Evolutionary conservation across 352 stramenopile genomes (phyloP).

Genomic region (Globisporangium camurandrum): DNA sequence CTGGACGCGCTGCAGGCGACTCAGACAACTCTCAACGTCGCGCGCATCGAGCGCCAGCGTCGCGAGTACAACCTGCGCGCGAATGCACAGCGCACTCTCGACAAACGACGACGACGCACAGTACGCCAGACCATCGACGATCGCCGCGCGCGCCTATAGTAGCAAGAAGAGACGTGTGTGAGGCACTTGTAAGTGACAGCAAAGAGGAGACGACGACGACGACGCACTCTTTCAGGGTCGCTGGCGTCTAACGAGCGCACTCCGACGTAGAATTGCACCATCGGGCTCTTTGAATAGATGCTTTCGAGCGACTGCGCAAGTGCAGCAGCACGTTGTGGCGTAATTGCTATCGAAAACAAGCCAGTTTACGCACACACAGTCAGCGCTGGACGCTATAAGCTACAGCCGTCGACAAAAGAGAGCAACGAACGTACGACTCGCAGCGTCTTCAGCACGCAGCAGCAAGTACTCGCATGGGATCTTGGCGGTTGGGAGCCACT

Average conservation of each 20-base stretch:
- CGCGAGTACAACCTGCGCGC: conserved; percentile 46
- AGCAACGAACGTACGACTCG: conserved; percentile 44
- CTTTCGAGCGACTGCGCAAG: conserved; percentile 21
- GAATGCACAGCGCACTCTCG: conserved; percentile 50
- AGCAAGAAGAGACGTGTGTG: no score
- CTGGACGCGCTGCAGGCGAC: conserved; percentile 34
- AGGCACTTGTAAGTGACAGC: background rate
- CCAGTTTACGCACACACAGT: conserved; percentile 1
- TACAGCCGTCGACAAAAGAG: background rate
- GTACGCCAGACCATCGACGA: conserved; percentile 52
- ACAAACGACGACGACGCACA: conserved; percentile 61
- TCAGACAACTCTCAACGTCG: conserved; percentile 57
- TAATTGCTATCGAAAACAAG: conserved; percentile 21
- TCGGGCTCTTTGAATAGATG: conserved; percentile 35
- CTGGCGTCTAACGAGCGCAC: conserved; percentile 17
- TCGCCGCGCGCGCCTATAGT: conserved; percentile 38
- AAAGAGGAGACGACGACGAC: background rate
- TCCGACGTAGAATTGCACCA: conserved; percentile 40
- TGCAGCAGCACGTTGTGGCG: conserved; percentile 15
- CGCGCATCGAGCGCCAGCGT: conserved; percentile 27
- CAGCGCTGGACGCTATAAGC: background rate
- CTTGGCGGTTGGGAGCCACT: conserved; percentile 53
- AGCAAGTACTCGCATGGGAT: conserved; percentile 60
- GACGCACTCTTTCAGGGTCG: conserved; percentile 22
- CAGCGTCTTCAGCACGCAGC: conserved; percentile 61